These are phyloP conservation scores for Blastobotrys americana DNA, from an alignment of 805 yeast species.

Conservation along the genomic window DNA sequence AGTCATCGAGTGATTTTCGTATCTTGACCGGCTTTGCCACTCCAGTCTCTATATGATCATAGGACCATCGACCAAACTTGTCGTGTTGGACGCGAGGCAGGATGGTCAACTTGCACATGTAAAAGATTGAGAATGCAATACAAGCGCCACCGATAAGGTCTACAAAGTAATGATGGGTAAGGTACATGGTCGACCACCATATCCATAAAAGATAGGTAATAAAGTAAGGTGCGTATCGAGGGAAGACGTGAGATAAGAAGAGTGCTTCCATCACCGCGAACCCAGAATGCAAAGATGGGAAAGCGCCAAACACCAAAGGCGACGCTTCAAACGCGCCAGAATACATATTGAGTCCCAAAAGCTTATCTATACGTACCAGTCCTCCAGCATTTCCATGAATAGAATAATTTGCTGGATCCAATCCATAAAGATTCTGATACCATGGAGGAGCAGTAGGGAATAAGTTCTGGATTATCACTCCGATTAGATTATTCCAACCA, in stretches of 20 bases:
- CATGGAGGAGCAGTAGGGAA: conserved; percentile 98
- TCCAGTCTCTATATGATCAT: conserved; percentile 34
- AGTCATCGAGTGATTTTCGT: conserved; percentile 22
- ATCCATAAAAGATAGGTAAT: conserved; percentile 80
- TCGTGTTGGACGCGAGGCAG: conserved; percentile 47
- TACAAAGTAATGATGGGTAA: conserved; percentile 92
- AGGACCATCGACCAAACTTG: conserved; percentile 37
- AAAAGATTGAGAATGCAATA: conserved; percentile 65
- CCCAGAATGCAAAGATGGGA: conserved; percentile 82
- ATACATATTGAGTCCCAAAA: conserved; percentile 76
- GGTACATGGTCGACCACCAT: conserved; percentile 98
- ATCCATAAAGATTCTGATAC: conserved; percentile 80
- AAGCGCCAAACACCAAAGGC: conserved; percentile 91
- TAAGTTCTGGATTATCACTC: conserved; percentile 72
- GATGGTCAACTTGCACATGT: conserved; percentile 53
- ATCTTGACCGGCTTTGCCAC: conserved; percentile 17
- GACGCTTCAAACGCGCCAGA: conserved; percentile 75
- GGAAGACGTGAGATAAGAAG: conserved; percentile 78
- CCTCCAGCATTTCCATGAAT: conserved; percentile 98
- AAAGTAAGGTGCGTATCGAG: conserved; percentile 57
- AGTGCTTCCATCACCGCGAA: conserved; percentile 91
- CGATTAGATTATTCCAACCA: conserved; percentile 87
- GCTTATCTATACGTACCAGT: conserved; percentile 70
- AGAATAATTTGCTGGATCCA: conserved; percentile 81
- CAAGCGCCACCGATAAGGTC: conserved; percentile 92